Conservation (phyloP, 257 asterid genomes). For the Fraxinus excelsior region DNA sequence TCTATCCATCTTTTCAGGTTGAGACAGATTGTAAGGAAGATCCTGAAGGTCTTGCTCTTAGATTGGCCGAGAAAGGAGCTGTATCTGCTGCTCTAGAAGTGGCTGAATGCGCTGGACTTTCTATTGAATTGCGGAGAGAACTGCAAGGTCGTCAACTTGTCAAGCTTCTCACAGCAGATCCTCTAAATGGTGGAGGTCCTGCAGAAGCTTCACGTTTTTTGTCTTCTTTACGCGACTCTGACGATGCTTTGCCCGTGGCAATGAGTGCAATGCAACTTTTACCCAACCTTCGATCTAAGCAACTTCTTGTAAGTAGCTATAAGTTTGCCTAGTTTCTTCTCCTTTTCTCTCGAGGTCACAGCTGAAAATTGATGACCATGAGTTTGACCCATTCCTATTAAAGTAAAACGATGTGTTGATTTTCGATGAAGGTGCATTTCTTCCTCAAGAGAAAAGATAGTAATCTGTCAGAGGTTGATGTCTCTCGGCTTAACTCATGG, state of each 20-base stretch:
- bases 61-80: conserved; percentile 96
- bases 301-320: conserved; percentile 78
- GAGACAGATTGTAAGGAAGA: conserved; percentile 91
- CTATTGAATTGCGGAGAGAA: conserved; percentile 93
- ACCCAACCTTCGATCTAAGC: conserved; percentile 95
- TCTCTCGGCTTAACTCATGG: conserved; percentile 92
- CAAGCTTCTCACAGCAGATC: conserved; percentile 95
- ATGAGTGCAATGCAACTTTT: conserved; percentile 98
- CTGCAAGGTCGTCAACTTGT: conserved; percentile 99
- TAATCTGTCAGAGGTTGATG: conserved; percentile 81
- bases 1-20: conserved; percentile 51
- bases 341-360: conserved; percentile 29
- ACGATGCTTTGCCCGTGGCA: conserved; percentile 97
- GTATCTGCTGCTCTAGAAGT: conserved; percentile 95
- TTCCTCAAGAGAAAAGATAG: conserved; percentile 92
- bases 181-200: conserved; percentile 97
- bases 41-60: conserved; percentile 97
- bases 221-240: conserved; percentile 83
- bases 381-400: conserved; percentile 23
- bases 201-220: conserved; percentile 99
- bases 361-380: conserved; percentile 25
- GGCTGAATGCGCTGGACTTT: conserved; percentile 92
- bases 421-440: conserved; percentile 83
- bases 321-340: conserved; percentile 22
- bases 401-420: conserved; percentile 29